Evolutionary conservation across 164 flowering plant species (phyloP).

Genomic region (Umbilicus rupestris): DNA sequence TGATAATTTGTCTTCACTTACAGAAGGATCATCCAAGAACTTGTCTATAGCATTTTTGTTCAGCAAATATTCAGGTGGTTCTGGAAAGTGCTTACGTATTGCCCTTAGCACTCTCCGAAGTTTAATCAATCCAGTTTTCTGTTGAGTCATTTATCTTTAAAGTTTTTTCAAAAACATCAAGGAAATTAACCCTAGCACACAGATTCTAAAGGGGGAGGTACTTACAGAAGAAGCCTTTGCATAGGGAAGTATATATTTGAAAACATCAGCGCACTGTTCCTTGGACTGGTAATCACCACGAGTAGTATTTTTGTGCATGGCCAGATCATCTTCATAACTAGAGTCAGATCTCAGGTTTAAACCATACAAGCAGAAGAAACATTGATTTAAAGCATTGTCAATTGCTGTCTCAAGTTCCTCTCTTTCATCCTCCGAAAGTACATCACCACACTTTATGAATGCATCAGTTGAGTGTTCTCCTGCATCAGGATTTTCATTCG

Average conservation of each 20-base stretch:
- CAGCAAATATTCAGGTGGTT: conserved; percentile 75
- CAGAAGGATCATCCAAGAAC: conserved; percentile 64
- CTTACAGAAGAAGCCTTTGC: conserved; percentile 95
- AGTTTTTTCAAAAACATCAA: neutral
- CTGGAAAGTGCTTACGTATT: conserved; percentile 84
- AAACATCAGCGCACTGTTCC: conserved; percentile 98
- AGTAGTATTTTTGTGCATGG: conserved; percentile 77
- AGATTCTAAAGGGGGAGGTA: conserved; percentile 11
- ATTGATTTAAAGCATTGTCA: conserved; percentile 84
- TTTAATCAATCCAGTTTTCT: conserved; percentile 84
- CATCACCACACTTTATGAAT: conserved; percentile 20
- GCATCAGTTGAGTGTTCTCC: conserved; percentile 22
- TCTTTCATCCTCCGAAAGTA: conserved; percentile 52
- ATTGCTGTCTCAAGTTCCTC: conserved; percentile 72
- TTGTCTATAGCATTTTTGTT: conserved; percentile 63
- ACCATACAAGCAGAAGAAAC: conserved; percentile 96
- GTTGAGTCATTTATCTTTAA: conserved; percentile 16
- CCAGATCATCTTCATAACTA: conserved; percentile 79
- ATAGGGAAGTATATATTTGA: conserved; percentile 78
- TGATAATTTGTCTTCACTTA: conserved; percentile 74
- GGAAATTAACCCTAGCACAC: neutral
- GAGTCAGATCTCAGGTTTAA: conserved; percentile 84
- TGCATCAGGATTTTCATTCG: conserved; percentile 15
- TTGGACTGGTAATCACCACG: conserved; percentile 93
- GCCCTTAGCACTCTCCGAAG: conserved; percentile 89